Percentiles rank a stretch among this genome's conserved stretches.
Conservation (phyloP, 305 asterid genomes). For the Petunia hybrid region DNA sequence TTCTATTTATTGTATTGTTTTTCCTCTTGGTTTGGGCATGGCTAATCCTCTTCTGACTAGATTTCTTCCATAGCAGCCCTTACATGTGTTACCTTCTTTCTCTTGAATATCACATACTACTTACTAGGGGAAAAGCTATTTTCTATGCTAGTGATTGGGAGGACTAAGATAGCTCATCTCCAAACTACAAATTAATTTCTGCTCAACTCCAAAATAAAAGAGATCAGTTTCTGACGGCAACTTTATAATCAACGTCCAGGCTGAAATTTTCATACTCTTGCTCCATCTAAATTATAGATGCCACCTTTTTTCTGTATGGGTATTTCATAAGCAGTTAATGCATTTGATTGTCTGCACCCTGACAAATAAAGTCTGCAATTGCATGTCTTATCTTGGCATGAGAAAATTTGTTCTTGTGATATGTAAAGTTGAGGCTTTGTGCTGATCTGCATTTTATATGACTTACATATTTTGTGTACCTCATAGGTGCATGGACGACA, state of each 20-base stretch:
- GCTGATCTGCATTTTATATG: conserved; percentile 28
- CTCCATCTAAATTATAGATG: not conserved
- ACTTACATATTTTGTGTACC: conserved; percentile 35
- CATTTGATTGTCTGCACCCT: not conserved
- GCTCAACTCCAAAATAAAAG: not conserved
- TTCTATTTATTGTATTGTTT: not conserved
- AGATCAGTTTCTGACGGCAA: not conserved
- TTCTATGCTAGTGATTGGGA: too few species aligned
- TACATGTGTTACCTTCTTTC: not conserved
- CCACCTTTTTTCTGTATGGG: conserved; percentile 4
- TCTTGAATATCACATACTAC: not conserved
- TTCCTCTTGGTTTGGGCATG: conserved; percentile 2
- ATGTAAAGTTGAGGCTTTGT: conserved; percentile 20
- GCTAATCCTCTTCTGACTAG: conserved; percentile 2
- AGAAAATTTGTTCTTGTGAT: conserved; percentile 5
- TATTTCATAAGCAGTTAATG: conserved; percentile 5
- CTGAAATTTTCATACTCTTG: not conserved
- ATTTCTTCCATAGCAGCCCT: not conserved
- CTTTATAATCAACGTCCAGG: not conserved
- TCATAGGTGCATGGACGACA: conserved; percentile 83
- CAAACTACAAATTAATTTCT: too few species aligned
- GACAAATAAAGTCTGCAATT: conserved; percentile 1
- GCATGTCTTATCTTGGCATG: not conserved
- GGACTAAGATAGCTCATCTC: not conserved
- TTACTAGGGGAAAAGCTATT: not conserved